A percentile compares a stretch with the other conserved stretches of the same genome.
phyloP scores from a whole-genome alignment of 257 asterid genomes.

The Fraxinus americana region DNA sequence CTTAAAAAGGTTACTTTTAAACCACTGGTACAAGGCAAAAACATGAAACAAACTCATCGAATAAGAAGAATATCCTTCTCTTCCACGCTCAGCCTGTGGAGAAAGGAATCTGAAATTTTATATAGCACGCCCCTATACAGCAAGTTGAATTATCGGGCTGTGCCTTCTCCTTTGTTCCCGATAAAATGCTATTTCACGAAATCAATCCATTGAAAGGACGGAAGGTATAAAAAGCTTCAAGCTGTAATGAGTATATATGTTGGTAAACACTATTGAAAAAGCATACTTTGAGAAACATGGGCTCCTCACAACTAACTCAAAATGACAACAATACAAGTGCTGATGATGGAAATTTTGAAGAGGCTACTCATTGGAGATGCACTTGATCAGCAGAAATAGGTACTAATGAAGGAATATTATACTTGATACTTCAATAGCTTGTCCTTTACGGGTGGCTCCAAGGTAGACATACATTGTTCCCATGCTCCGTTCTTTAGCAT shows the following conservation, averaged over 20 bases:
- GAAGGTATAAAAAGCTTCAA: background rate
- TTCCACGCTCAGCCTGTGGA: background rate
- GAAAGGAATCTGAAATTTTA: background rate
- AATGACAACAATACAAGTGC: constrained; percentile 1
- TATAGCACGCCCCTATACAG: background rate
- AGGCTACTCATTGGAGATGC: background rate
- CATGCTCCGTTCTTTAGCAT: constrained; percentile 83
- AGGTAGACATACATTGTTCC: constrained; percentile 84
- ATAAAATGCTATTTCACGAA: constrained; percentile 1
- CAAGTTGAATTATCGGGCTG: background rate
- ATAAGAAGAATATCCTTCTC: background rate
- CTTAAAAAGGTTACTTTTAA: background rate
- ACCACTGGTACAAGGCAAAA: background rate
- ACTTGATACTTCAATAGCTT: constrained; percentile 63
- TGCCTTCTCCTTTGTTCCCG: background rate
- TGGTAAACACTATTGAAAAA: background rate
- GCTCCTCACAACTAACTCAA: background rate
- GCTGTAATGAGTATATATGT: background rate
- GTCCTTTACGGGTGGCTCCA: constrained; percentile 81
- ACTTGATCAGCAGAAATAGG: background rate
- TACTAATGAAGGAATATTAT: constrained; percentile 18
- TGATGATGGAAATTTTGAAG: background rate
- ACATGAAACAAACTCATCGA: background rate
- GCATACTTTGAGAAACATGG: background rate
- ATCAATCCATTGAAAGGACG: background rate